A percentile compares a stretch with the other conserved stretches of the same genome.
phyloP scores from a whole-genome alignment of 176 grass and related monocot species.

The Bonia amplexicaulis region DNA sequence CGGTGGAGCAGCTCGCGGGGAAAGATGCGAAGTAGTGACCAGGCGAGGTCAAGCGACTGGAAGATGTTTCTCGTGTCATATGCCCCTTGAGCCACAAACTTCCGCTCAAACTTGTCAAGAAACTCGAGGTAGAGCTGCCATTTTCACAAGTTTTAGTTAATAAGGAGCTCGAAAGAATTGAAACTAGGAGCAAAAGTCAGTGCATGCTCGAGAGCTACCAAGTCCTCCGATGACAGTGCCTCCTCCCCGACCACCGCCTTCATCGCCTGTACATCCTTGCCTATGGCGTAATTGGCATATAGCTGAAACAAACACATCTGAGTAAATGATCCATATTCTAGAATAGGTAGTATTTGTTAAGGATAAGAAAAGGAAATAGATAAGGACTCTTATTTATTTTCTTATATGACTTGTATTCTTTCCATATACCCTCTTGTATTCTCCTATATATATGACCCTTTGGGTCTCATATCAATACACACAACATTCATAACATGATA shows the following conservation, averaged over 20 bases:
- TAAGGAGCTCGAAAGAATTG: background rate
- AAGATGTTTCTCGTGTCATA: conserved; percentile 93
- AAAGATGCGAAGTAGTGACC: conserved; percentile 88
- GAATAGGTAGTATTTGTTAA: background rate
- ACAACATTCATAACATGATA: too few relatives aligned
- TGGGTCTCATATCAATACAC: too few relatives aligned
- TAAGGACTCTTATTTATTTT: too few relatives aligned
- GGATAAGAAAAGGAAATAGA: too few relatives aligned
- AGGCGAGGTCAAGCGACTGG: conserved; percentile 93
- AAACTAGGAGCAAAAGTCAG: background rate
- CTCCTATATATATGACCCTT: too few relatives aligned
- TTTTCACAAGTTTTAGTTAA: conserved; percentile 1
- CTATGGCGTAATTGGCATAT: conserved; percentile 81
- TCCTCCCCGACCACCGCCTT: conserved; percentile 82
- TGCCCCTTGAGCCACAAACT: conserved; percentile 82
- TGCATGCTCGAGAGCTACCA: conserved; percentile 16
- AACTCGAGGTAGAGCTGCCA: conserved; percentile 92
- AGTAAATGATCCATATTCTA: background rate
- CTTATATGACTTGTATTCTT: too few relatives aligned
- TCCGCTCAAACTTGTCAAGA: conserved; percentile 92
- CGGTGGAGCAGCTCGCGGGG: conserved; percentile 83
- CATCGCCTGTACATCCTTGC: conserved; percentile 84
- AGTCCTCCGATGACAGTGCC: conserved; percentile 65
- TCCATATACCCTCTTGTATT: too few relatives aligned
- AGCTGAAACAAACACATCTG: conserved; percentile 22